phyloP scores from a whole-genome alignment of 1,139 yeast genomes.

The Debaryomyces sp. region DNA sequence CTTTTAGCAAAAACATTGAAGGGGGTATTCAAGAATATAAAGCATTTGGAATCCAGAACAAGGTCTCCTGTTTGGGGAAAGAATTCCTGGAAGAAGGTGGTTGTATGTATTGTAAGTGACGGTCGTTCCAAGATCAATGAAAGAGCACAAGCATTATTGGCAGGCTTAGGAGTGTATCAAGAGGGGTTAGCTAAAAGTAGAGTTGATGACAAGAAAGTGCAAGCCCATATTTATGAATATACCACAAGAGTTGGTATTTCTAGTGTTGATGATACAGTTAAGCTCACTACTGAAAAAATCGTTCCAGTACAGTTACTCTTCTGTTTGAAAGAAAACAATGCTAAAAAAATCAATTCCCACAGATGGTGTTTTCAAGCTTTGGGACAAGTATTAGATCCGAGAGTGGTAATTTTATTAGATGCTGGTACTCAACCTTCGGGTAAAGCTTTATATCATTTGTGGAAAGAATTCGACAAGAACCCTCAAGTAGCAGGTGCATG shows the following conservation, averaged over 20 bases:
- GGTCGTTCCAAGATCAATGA: constrained; percentile 53
- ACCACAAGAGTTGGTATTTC: constrained; percentile 53
- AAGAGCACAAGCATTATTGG: constrained; percentile 50
- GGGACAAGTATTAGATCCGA: constrained; percentile 48
- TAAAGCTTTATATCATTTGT: constrained; percentile 47
- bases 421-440: constrained; percentile 54
- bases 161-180: constrained; percentile 52
- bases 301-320: constrained; percentile 52
- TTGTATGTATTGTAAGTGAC: constrained; percentile 51
- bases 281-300: constrained; percentile 50
- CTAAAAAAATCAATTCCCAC: constrained; percentile 52
- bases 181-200: constrained; percentile 52
- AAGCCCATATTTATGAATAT: constrained; percentile 51
- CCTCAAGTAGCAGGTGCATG: constrained; percentile 55
- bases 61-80: constrained; percentile 50
- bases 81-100: constrained; percentile 53
- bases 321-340: constrained; percentile 50
- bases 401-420: constrained; percentile 45
- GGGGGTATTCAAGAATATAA: constrained; percentile 51
- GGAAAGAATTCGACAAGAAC: constrained; percentile 53
- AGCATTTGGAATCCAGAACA: constrained; percentile 47
- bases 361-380: constrained; percentile 56
- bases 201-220: constrained; percentile 49
- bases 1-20: constrained; percentile 49
- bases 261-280: constrained; percentile 48